A percentile compares a stretch with the other conserved stretches of the same genome.
phyloP scores from a whole-genome alignment of 768 basidiomycete species.

The Amanita subjunquillea region DNA sequence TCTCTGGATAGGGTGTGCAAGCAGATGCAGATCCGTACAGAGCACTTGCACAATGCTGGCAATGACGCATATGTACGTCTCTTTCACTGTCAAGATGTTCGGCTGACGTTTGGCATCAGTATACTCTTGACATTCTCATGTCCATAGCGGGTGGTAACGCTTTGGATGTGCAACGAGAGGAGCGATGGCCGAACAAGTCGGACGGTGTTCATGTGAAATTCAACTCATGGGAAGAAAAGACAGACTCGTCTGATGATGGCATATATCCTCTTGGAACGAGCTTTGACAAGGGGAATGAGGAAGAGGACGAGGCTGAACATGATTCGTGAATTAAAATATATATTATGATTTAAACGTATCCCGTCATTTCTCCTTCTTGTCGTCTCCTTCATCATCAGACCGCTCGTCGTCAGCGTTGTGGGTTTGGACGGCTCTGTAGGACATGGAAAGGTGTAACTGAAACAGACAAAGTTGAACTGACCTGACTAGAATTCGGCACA shows the following conservation, averaged over 20 bases:
- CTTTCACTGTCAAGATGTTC: neutral
- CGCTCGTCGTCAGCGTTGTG: conserved; percentile 53
- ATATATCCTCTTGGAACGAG: neutral
- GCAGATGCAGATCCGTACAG: conserved; percentile 46
- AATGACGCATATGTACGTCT: conserved; percentile 71
- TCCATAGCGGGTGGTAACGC: conserved; percentile 68
- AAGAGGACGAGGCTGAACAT: neutral
- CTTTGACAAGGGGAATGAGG: conserved; percentile 1
- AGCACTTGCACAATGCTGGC: conserved; percentile 71
- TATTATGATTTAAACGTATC: neutral
- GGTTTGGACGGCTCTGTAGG: conserved; percentile 40
- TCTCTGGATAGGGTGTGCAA: conserved; percentile 52
- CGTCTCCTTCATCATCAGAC: conserved; percentile 70
- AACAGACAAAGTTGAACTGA: conserved; percentile 22
- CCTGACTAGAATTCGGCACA: conserved; percentile 69
- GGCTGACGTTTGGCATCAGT: conserved; percentile 30
- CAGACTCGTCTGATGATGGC: conserved; percentile 31
- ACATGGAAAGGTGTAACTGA: conserved; percentile 8
- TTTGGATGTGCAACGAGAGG: conserved; percentile 66
- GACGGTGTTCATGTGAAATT: conserved; percentile 45
- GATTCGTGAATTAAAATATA: neutral
- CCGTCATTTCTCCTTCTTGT: conserved; percentile 17
- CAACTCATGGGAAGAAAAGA: conserved; percentile 49
- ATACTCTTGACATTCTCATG: conserved; percentile 54
- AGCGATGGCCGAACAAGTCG: conserved; percentile 67